Evolutionary conservation across 129 eudicot species (phyloP).

Genomic region (Dittrichia graveolens): DNA sequence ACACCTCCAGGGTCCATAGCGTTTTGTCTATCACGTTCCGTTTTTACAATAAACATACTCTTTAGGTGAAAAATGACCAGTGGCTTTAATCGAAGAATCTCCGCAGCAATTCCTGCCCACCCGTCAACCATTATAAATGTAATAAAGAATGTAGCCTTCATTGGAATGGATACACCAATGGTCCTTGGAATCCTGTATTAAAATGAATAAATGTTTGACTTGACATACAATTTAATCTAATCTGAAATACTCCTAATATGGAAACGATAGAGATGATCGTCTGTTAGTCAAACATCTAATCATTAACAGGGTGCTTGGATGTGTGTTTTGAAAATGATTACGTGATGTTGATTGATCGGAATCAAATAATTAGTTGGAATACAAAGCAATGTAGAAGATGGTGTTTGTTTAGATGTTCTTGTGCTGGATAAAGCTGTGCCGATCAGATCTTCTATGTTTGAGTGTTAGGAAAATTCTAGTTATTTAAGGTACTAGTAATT

Average conservation of each 20-base stretch:
- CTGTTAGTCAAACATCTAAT: constrained; percentile 11
- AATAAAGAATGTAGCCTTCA: constrained; percentile 96
- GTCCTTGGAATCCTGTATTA: constrained; percentile 87
- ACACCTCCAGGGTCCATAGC: constrained; percentile 92
- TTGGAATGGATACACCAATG: constrained; percentile 94
- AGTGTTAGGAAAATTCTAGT: too few species aligned
- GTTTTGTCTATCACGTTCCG: constrained; percentile 77
- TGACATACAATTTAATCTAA: not conserved
- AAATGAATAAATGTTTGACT: constrained; percentile 12
- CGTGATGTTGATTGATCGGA: too few species aligned
- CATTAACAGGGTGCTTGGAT: too few species aligned
- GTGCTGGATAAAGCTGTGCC: too few species aligned
- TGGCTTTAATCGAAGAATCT: constrained; percentile 83
- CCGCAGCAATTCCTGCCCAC: constrained; percentile 98
- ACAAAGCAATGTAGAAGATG: too few species aligned
- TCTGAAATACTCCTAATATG: too few species aligned
- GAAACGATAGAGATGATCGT: too few species aligned
- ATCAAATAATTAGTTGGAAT: too few species aligned
- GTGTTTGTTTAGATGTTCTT: too few species aligned
- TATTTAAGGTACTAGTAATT: too few species aligned
- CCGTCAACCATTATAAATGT: constrained; percentile 97
- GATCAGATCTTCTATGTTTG: too few species aligned
- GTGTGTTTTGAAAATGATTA: too few species aligned
- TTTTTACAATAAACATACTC: constrained; percentile 91
- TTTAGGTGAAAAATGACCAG: constrained; percentile 85